phyloP scores from a whole-genome alignment of 345 rosid species.

The Litchi chinensis region DNA sequence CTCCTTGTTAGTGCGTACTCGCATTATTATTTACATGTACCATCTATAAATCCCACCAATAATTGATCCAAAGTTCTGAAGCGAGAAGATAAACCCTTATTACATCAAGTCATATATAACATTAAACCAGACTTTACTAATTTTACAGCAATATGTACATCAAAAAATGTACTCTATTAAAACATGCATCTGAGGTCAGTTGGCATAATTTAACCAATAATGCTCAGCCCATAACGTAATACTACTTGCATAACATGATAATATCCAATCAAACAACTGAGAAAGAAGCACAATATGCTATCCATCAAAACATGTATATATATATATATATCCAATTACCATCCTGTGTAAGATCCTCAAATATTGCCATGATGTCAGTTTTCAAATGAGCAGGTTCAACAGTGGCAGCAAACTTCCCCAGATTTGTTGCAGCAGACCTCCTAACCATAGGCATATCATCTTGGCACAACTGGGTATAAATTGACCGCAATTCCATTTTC shows the following conservation, averaged over 20 bases:
- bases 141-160: not conserved
- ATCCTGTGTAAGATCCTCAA: conserved; percentile 95
- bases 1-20: not conserved
- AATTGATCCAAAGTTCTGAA: not conserved
- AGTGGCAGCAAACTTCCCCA: conserved; percentile 95
- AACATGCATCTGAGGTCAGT: not conserved
- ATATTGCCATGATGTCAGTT: conserved; percentile 81
- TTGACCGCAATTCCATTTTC: conserved; percentile 70
- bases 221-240: not conserved
- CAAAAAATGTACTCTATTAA: not conserved
- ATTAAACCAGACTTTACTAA: not conserved
- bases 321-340: conserved; percentile 47
- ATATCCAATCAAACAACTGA: not conserved
- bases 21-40: not conserved
- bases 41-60: not conserved
- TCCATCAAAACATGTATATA: conserved; percentile 9
- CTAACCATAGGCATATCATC: conserved; percentile 99
- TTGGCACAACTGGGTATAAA: conserved; percentile 82
- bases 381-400: conserved; percentile 82
- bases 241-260: not conserved
- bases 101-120: not conserved
- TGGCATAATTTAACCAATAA: not conserved
- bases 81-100: not conserved
- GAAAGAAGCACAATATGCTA: not conserved
- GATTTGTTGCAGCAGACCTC: conserved; percentile 90